phyloP scores from a whole-genome alignment of 352 stramenopile species.

The Globisporangium emineosum region DNA sequence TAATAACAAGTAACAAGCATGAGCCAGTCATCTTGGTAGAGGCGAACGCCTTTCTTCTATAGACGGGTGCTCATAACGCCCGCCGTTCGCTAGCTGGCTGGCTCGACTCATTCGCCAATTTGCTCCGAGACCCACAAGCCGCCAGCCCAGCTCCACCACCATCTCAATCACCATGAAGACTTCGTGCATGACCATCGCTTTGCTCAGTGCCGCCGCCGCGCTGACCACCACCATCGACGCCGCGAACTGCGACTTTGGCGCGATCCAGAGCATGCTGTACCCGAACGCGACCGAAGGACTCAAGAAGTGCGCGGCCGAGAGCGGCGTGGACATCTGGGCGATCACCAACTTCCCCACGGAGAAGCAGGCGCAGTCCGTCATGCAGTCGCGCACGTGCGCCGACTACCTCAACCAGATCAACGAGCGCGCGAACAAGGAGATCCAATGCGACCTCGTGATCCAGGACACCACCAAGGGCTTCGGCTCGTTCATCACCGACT shows the following conservation, averaged over 20 bases:
- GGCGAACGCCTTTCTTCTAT: background rate
- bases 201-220: slow-evolving; percentile 17
- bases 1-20: no score
- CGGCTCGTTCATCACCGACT: slow-evolving; percentile 36
- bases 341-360: slow-evolving; percentile 37
- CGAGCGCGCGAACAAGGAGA: slow-evolving; percentile 48
- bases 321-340: slow-evolving; percentile 50
- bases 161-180: slow-evolving; percentile 25
- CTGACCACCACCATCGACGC: slow-evolving; percentile 16
- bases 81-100: background rate
- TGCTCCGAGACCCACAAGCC: background rate
- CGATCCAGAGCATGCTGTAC: slow-evolving; percentile 46
- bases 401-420: slow-evolving; percentile 73
- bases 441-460: slow-evolving; percentile 47
- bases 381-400: slow-evolving; percentile 49
- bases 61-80: background rate
- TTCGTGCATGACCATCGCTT: slow-evolving; percentile 17
- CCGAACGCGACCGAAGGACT: slow-evolving; percentile 46
- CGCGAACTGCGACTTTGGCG: slow-evolving; percentile 41
- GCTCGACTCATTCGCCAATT: slow-evolving; percentile 5
- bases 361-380: slow-evolving; percentile 38
- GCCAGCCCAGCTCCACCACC: background rate
- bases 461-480: slow-evolving; percentile 37
- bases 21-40: background rate
- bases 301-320: slow-evolving; percentile 31